Evolutionary conservation across 1,284 basidiomycete species (phyloP).

Genomic region (Cutaneotrichosporon spelunceum): DNA sequence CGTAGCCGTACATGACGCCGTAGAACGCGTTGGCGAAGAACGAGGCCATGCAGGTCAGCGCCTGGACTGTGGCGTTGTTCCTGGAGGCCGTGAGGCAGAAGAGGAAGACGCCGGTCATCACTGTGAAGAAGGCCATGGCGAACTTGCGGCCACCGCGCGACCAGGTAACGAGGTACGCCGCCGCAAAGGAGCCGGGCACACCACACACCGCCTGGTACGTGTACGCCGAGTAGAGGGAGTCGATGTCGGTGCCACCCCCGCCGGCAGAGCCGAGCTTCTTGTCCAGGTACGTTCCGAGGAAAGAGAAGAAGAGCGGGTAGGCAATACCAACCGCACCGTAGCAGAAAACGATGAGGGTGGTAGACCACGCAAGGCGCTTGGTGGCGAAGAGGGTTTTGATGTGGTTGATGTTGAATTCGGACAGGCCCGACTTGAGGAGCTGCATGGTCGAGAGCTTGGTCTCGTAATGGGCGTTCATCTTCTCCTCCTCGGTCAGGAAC

Average conservation of each 20-base stretch:
- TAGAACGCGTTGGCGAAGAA: slow-evolving; percentile 56
- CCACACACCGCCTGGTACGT: slow-evolving; percentile 54
- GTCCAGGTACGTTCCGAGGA: slow-evolving; percentile 58
- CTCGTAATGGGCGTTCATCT: slow-evolving; percentile 22
- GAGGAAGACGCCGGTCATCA: slow-evolving; percentile 59
- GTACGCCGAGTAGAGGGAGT: slow-evolving; percentile 57
- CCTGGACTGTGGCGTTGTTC: slow-evolving; percentile 56
- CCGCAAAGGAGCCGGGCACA: slow-evolving; percentile 61
- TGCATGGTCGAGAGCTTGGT: slow-evolving; percentile 36
- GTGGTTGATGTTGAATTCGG: slow-evolving; percentile 56
- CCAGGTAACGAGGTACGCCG: slow-evolving; percentile 59
- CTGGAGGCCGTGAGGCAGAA: slow-evolving; percentile 62
- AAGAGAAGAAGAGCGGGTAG: slow-evolving; percentile 54
- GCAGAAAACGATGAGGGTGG: slow-evolving; percentile 57
- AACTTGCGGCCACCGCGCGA: slow-evolving; percentile 57
- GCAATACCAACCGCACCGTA: slow-evolving; percentile 63
- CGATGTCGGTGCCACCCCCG: slow-evolving; percentile 23
- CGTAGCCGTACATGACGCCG: slow-evolving; percentile 61
- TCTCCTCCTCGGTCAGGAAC: slow-evolving; percentile 29
- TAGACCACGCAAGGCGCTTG: slow-evolving; percentile 57
- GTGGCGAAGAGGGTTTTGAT: slow-evolving; percentile 58
- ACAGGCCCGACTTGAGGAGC: slow-evolving; percentile 52
- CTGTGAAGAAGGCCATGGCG: slow-evolving; percentile 57
- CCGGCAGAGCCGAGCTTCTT: slow-evolving; percentile 23
- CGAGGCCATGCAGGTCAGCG: slow-evolving; percentile 58